These are phyloP conservation scores for Leccinum angustisporum DNA, from an alignment of 1,284 basidiomycete genomes.

Conservation along the genomic window DNA sequence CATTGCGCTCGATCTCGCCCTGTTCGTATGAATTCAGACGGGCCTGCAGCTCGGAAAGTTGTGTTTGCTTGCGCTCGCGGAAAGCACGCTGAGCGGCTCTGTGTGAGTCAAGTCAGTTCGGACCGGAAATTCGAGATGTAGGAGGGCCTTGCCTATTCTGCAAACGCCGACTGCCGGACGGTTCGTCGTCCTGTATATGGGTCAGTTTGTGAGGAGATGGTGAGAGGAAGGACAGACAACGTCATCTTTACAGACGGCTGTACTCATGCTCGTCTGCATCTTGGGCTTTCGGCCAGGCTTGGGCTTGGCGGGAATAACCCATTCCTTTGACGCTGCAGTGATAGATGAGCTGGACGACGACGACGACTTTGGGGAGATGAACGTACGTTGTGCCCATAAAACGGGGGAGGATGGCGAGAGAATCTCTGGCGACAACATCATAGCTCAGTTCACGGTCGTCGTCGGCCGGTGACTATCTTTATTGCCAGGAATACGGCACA, in stretches of 20 bases:
- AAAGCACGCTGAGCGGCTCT: constrained; percentile 91
- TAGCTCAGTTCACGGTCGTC: neutral
- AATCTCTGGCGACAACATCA: constrained; percentile 27
- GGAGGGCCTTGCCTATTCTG: constrained; percentile 64
- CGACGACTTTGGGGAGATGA: neutral
- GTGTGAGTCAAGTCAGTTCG: constrained; percentile 12
- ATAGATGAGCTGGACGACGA: constrained; percentile 3
- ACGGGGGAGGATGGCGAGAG: constrained; percentile 33
- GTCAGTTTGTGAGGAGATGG: constrained; percentile 11
- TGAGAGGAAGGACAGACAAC: constrained; percentile 42
- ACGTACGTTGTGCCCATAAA: constrained; percentile 50
- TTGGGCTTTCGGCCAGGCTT: constrained; percentile 90
- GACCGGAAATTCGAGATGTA: neutral
- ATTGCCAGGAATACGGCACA: constrained; percentile 6
- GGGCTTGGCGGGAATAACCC: constrained; percentile 86
- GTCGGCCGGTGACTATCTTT: neutral
- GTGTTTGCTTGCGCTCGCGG: constrained; percentile 86
- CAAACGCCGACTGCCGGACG: constrained; percentile 60
- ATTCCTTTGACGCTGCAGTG: constrained; percentile 77
- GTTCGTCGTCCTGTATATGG: constrained; percentile 43
- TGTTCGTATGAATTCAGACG: constrained; percentile 85
- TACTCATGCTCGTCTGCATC: constrained; percentile 49
- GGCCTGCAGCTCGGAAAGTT: constrained; percentile 87
- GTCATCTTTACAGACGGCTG: constrained; percentile 40
- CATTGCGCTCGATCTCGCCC: constrained; percentile 86